These are phyloP conservation scores for Ganoderma leucocontextum DNA, from an alignment of 1,284 basidiomycete genomes.

Conservation along the genomic window DNA sequence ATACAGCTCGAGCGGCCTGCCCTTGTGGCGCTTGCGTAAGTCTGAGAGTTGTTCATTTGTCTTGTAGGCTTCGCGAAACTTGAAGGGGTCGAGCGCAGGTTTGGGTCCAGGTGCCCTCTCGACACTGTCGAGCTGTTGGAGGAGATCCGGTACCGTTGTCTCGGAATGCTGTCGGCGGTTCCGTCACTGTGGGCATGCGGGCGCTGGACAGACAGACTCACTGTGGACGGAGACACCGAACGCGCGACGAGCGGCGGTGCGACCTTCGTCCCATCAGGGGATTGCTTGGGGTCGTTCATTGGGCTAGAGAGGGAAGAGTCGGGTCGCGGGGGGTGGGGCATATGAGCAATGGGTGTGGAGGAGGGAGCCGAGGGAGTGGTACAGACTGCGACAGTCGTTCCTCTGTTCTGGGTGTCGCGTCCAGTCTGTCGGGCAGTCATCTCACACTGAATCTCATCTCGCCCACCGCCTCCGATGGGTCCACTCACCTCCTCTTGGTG, in stretches of 20 bases:
- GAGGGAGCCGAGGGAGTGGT: constrained; percentile 39
- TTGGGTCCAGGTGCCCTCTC: constrained; percentile 34
- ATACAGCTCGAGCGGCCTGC: constrained; percentile 73
- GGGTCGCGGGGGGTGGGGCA: constrained; percentile 18
- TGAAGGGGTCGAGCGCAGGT: constrained; percentile 61
- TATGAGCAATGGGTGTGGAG: constrained; percentile 18
- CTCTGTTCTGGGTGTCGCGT: constrained; percentile 32
- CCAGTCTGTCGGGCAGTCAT: constrained; percentile 37
- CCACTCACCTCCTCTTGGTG: constrained; percentile 22
- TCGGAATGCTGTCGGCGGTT: constrained; percentile 34
- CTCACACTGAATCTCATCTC: constrained; percentile 29
- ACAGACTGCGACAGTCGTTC: constrained; percentile 34
- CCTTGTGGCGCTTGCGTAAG: constrained; percentile 65
- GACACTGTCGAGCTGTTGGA: constrained; percentile 38
- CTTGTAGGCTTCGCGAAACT: constrained; percentile 63
- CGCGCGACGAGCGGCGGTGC: constrained; percentile 9
- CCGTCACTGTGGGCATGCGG: constrained; percentile 21
- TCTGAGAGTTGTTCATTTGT: constrained; percentile 66
- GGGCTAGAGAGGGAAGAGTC: constrained; percentile 18
- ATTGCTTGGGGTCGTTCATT: constrained; percentile 21
- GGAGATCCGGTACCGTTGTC: constrained; percentile 36
- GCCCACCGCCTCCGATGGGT: constrained; percentile 13
- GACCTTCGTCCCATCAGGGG: not conserved
- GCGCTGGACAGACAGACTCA: not conserved
- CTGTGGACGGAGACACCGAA: constrained; percentile 16